Evolutionary conservation across 352 stramenopile species (phyloP).

Genomic region (Phytopythium chamaehyphon): DNA sequence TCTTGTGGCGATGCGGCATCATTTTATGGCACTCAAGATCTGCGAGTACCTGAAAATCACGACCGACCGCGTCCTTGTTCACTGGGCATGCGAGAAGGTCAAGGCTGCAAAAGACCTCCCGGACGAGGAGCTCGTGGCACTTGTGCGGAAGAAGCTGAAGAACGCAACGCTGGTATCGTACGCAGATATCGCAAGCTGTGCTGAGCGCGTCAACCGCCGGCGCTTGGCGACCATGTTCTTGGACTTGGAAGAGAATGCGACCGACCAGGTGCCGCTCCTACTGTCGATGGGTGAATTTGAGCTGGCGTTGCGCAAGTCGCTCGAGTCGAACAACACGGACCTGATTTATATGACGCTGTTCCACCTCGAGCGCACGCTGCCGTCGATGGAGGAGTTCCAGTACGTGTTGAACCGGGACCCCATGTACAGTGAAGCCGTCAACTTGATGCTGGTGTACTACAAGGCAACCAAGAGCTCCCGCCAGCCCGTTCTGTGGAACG

Average conservation of each 20-base stretch:
- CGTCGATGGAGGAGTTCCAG: conserved; percentile 77
- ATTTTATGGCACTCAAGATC: conserved; percentile 90
- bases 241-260: conserved; percentile 84
- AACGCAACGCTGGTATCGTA: conserved; percentile 77
- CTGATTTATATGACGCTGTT: conserved; percentile 89
- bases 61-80: conserved; percentile 86
- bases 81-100: conserved; percentile 90
- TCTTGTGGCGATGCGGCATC: conserved; percentile 76
- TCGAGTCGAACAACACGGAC: conserved; percentile 88
- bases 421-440: conserved; percentile 68
- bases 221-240: conserved; percentile 89
- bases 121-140: conserved; percentile 79
- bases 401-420: conserved; percentile 69
- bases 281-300: conserved; percentile 91
- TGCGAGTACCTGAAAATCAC: conserved; percentile 86
- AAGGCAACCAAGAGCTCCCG: conserved; percentile 63
- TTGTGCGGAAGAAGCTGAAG: conserved; percentile 84
- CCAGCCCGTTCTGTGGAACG: conserved; percentile 54
- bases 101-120: conserved; percentile 56
- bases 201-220: conserved; percentile 73
- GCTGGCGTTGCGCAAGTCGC: conserved; percentile 84
- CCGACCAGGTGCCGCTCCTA: conserved; percentile 85
- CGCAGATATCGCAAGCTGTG: conserved; percentile 79
- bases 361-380: conserved; percentile 76
- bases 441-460: conserved; percentile 79